Conservation (phyloP, 805 yeast species). For the Wickerhamomyces queroliae region DNA sequence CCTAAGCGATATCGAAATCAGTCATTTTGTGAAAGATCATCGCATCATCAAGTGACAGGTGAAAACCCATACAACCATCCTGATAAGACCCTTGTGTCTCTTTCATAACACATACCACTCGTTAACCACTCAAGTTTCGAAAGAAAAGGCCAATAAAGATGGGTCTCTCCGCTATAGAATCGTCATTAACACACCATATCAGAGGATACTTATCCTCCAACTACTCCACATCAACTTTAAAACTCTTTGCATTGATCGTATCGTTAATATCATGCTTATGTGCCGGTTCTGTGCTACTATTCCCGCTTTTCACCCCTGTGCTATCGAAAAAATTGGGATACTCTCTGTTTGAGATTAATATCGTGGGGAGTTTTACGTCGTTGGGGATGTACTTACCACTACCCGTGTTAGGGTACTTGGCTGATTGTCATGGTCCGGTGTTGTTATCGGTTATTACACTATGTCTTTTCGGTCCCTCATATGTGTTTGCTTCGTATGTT, state of each 20-base stretch:
- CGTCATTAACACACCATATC: constrained; percentile 36
- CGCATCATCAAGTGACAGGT: too few relatives aligned
- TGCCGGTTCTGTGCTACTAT: constrained; percentile 78
- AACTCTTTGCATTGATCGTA: constrained; percentile 45
- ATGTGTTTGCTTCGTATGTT: constrained; percentile 41
- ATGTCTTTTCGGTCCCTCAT: constrained; percentile 62
- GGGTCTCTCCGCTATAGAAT: constrained; percentile 30
- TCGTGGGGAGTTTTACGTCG: constrained; percentile 67
- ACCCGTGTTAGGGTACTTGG: constrained; percentile 75
- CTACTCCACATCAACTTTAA: constrained; percentile 34
- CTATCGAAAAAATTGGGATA: constrained; percentile 56
- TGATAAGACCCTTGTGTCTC: too few relatives aligned
- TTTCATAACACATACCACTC: background rate
- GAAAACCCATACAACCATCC: too few relatives aligned
- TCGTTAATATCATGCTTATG: constrained; percentile 63
- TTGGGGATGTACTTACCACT: constrained; percentile 82
- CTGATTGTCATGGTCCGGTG: constrained; percentile 84
- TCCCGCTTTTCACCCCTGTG: constrained; percentile 72
- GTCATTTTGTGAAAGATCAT: too few relatives aligned
- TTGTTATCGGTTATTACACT: constrained; percentile 57
- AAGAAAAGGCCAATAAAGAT: constrained; percentile 4
- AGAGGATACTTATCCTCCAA: constrained; percentile 35
- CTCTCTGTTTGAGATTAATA: constrained; percentile 62
- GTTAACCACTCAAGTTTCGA: background rate
- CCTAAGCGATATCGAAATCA: too few relatives aligned